phyloP scores from a whole-genome alignment of 257 asterid species.

The Salvia miltiorrhiza region DNA sequence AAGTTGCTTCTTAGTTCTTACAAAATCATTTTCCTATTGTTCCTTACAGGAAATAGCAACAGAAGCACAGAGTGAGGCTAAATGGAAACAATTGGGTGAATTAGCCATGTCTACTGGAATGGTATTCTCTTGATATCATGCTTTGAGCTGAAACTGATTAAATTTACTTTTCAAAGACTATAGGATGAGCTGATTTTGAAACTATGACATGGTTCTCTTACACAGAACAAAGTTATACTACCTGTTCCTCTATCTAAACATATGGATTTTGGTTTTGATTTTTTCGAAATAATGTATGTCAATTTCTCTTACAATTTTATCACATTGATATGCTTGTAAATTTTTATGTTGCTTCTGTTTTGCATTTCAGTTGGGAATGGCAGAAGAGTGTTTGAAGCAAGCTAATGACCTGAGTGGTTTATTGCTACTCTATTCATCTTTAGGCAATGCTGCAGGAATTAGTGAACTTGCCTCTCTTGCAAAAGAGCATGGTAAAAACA shows the following conservation, averaged over 20 bases:
- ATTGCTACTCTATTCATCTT: conserved; percentile 77
- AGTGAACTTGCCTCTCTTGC: conserved; percentile 69
- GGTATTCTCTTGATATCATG: conserved; percentile 44
- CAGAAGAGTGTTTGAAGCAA: conserved; percentile 87
- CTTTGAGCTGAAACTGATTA: conserved; percentile 11
- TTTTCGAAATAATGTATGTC: neutral
- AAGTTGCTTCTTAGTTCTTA: conserved; percentile 11
- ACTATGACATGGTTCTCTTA: neutral
- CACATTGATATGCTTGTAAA: neutral
- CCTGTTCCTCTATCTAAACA: neutral
- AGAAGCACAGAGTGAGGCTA: conserved; percentile 72
- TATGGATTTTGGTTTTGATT: neutral
- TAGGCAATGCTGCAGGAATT: conserved; percentile 85
- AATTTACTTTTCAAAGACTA: neutral
- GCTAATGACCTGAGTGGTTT: conserved; percentile 97
- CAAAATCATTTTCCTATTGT: conserved; percentile 13
- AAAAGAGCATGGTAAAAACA: conserved; percentile 83
- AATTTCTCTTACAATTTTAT: neutral
- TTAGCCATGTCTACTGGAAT: conserved; percentile 91
- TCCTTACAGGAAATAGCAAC: conserved; percentile 75
- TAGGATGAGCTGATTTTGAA: neutral
- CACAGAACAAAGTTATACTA: neutral
- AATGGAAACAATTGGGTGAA: conserved; percentile 99
- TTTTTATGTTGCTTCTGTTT: conserved; percentile 6
- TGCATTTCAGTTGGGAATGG: conserved; percentile 74